Conservation (phyloP, 2,329 filamentous ascomycete genomes). For the Paradendryphiella salina region DNA sequence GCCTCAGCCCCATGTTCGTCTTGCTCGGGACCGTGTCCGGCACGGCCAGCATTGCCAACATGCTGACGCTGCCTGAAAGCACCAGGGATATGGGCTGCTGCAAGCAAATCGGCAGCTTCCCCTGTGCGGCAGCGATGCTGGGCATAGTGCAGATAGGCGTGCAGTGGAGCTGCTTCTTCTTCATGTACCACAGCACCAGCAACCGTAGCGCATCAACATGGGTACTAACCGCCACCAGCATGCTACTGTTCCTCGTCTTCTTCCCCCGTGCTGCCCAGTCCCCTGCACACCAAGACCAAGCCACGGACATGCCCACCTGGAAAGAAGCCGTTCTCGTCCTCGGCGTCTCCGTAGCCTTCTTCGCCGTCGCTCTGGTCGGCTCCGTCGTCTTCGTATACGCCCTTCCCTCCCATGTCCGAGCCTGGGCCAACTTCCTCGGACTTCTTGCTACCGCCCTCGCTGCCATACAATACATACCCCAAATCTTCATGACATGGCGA, state of each 20-base stretch:
- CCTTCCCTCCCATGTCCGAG: conserved; percentile 65
- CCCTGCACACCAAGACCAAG: conserved; percentile 32
- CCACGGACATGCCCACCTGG: conserved; percentile 58
- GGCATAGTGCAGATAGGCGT: conserved; percentile 89
- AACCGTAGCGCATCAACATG: background rate
- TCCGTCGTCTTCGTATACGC: conserved; percentile 68
- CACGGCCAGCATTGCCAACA: conserved; percentile 88
- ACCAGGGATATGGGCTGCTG: conserved; percentile 85
- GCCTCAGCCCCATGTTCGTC: conserved; percentile 93
- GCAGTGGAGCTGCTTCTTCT: conserved; percentile 88
- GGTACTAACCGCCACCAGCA: conserved; percentile 55
- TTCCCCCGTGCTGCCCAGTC: conserved; percentile 59
- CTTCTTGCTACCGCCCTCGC: conserved; percentile 77
- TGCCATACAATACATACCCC: conserved; percentile 88
- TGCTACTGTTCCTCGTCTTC: conserved; percentile 92
- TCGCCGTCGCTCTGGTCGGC: conserved; percentile 68
- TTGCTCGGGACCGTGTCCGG: conserved; percentile 90
- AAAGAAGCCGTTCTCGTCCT: conserved; percentile 79
- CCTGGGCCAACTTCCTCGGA: conserved; percentile 85
- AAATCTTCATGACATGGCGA: conserved; percentile 88
- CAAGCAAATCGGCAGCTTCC: conserved; percentile 74
- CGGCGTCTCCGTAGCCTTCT: conserved; percentile 72
- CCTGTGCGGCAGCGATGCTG: conserved; percentile 82
- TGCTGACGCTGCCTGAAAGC: conserved; percentile 82
- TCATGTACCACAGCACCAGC: conserved; percentile 66